Evolutionary conservation across 179 eudicot genomes (phyloP).

Genomic region (Vitellaria paradoxa): DNA sequence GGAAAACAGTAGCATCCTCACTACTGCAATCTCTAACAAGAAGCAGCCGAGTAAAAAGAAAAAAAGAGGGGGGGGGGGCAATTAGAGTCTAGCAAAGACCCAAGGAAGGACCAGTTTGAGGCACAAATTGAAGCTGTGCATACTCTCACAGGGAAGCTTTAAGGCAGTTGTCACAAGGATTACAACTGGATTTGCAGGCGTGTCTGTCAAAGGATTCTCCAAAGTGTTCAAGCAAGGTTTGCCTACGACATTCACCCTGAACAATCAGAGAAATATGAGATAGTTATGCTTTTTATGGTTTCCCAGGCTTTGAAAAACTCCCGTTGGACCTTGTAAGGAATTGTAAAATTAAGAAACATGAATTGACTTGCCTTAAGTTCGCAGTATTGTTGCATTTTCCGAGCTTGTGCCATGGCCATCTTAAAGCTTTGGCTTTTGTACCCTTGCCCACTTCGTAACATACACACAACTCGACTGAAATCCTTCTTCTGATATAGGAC

Average conservation of each 20-base stretch:
- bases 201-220: conserved; percentile 66
- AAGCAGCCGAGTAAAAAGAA: neutral
- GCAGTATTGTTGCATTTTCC: conserved; percentile 84
- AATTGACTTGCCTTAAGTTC: conserved; percentile 67
- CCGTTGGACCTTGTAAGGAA: neutral
- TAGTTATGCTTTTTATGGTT: neutral
- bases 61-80: no score
- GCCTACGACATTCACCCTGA: conserved; percentile 85
- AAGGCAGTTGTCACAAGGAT: conserved; percentile 90
- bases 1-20: neutral
- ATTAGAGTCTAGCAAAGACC: no score
- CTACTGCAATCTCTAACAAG: no score
- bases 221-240: conserved; percentile 76
- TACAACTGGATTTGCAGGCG: conserved; percentile 62
- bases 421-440: conserved; percentile 62
- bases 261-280: conserved; percentile 10
- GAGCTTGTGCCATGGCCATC: conserved; percentile 85
- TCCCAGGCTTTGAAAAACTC: neutral
- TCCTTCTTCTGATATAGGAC: conserved; percentile 84
- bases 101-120: neutral
- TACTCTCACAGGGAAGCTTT: conserved; percentile 36
- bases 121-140: no score
- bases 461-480: conserved; percentile 92
- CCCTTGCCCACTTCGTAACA: conserved; percentile 80
- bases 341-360: neutral